Percentiles rank a stretch among this genome's conserved stretches.
Evolutionary conservation across 1,139 yeast genomes (phyloP).

Genomic region (Protomyces inundatus): DNA sequence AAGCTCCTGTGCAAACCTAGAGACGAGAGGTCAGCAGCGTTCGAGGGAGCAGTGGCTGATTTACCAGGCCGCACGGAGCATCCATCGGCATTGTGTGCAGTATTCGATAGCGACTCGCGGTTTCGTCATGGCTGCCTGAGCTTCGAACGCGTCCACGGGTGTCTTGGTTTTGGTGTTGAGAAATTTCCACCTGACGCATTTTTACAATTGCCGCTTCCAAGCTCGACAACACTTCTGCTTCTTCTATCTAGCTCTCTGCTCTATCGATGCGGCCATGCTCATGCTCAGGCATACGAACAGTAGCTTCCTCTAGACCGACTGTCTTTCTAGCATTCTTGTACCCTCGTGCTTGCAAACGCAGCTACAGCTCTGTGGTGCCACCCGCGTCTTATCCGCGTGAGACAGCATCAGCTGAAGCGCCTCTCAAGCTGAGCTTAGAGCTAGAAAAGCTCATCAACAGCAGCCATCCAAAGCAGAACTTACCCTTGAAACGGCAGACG

Average conservation of each 20-base stretch:
- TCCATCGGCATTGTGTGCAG: constrained; percentile 50
- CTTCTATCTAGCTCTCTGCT: too few relatives aligned
- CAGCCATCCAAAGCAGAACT: not conserved
- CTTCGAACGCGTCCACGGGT: too few relatives aligned
- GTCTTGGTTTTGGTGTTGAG: too few relatives aligned
- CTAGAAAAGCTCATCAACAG: not conserved
- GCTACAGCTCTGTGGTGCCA: not conserved
- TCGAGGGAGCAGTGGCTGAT: not conserved
- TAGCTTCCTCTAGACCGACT: not conserved
- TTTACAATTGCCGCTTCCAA: too few relatives aligned
- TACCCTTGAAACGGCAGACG: not conserved
- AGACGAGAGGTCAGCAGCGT: not conserved
- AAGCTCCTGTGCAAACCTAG: constrained; percentile 47
- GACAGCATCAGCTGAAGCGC: not conserved
- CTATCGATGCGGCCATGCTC: too few relatives aligned
- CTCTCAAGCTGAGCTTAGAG: not conserved
- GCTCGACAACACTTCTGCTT: too few relatives aligned
- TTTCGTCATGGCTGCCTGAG: not conserved
- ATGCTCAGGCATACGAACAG: too few relatives aligned
- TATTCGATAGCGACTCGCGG: constrained; percentile 23
- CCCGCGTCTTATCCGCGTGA: too few relatives aligned
- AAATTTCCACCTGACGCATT: too few relatives aligned
- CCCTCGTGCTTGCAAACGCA: not conserved
- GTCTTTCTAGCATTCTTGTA: not conserved
- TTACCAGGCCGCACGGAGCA: constrained; percentile 65